phyloP scores from a whole-genome alignment of 2,329 filamentous ascomycete genomes.

The Akanthomyces dipterigenus region DNA sequence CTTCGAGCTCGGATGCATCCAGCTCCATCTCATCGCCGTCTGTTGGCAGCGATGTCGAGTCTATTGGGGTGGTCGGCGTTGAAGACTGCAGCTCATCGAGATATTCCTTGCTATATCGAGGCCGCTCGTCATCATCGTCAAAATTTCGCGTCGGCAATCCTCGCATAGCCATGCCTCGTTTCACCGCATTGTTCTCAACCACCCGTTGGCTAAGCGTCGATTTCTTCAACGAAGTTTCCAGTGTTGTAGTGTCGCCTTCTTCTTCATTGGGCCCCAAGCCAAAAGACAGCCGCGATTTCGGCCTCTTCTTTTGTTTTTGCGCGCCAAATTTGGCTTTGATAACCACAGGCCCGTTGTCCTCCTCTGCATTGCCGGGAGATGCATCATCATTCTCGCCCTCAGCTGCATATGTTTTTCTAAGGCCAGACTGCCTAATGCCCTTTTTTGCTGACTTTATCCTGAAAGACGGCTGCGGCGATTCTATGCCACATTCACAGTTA shows the following conservation, averaged over 20 bases:
- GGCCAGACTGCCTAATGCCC: slow-evolving; percentile 49
- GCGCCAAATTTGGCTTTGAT: slow-evolving; percentile 44
- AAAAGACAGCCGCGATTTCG: slow-evolving; percentile 65
- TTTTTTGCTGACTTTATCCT: slow-evolving; percentile 41
- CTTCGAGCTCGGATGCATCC: slow-evolving; percentile 55
- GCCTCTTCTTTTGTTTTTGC: slow-evolving; percentile 60
- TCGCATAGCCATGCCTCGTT: slow-evolving; percentile 40
- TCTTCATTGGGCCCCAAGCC: slow-evolving; percentile 52
- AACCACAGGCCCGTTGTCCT: slow-evolving; percentile 41
- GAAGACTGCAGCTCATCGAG: slow-evolving; percentile 79
- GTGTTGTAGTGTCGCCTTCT: slow-evolving; percentile 36
- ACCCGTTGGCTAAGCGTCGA: slow-evolving; percentile 56
- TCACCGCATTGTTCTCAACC: slow-evolving; percentile 59
- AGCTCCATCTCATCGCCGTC: slow-evolving; percentile 47
- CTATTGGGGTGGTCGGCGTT: slow-evolving; percentile 74
- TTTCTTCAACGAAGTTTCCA: slow-evolving; percentile 57
- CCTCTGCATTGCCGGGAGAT: slow-evolving; percentile 33
- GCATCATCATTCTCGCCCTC: slow-evolving; percentile 29
- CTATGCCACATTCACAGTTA: slow-evolving; percentile 17
- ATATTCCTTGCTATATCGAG: slow-evolving; percentile 80
- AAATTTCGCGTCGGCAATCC: slow-evolving; percentile 50
- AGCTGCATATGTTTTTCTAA: slow-evolving; percentile 50
- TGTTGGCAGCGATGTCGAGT: slow-evolving; percentile 41
- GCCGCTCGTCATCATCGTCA: slow-evolving; percentile 59
- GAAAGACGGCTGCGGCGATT: slow-evolving; percentile 32